These are phyloP conservation scores for Cutaneotrichosporon arboriforme DNA, from an alignment of 1,284 basidiomycete species.

Conservation along the genomic window DNA sequence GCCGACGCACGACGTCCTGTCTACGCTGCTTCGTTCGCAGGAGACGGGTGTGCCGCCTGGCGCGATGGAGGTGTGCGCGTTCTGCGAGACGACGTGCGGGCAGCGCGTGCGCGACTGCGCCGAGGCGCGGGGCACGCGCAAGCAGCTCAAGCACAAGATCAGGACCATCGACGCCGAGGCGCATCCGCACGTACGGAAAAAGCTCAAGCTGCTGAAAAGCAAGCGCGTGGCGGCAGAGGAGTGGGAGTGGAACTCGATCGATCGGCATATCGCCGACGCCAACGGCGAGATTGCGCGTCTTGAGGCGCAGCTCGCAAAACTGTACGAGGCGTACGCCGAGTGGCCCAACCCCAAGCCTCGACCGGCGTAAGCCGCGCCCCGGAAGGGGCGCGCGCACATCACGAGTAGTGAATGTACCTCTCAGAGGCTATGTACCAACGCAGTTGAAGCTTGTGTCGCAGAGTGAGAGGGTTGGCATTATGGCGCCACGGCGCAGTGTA, in stretches of 20 bases:
- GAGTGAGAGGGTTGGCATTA: no score
- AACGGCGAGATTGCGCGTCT: neutral
- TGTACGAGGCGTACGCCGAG: constrained; percentile 13
- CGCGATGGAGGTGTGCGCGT: constrained; percentile 21
- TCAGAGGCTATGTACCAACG: no score
- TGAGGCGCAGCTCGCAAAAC: neutral
- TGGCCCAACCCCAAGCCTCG: constrained; percentile 4
- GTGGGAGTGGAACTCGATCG: neutral
- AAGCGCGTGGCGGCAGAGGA: neutral
- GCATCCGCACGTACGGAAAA: neutral
- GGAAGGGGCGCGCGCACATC: no score
- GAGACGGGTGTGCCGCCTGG: constrained; percentile 1
- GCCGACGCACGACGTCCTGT: constrained; percentile 5
- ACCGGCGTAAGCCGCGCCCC: no score
- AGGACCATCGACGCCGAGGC: constrained; percentile 14
- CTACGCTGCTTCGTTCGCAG: neutral
- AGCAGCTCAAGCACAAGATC: constrained; percentile 33
- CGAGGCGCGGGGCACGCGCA: constrained; percentile 23
- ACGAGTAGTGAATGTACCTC: no score
- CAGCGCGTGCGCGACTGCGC: constrained; percentile 25
- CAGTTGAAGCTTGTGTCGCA: no score
- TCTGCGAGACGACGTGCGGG: constrained; percentile 28
- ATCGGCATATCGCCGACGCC: neutral
- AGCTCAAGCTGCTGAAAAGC: constrained; percentile 1
- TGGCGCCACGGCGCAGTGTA: no score